Evolutionary conservation across 2,329 filamentous ascomycete species (phyloP).

Genomic region (Pezizomycotina sp.): DNA sequence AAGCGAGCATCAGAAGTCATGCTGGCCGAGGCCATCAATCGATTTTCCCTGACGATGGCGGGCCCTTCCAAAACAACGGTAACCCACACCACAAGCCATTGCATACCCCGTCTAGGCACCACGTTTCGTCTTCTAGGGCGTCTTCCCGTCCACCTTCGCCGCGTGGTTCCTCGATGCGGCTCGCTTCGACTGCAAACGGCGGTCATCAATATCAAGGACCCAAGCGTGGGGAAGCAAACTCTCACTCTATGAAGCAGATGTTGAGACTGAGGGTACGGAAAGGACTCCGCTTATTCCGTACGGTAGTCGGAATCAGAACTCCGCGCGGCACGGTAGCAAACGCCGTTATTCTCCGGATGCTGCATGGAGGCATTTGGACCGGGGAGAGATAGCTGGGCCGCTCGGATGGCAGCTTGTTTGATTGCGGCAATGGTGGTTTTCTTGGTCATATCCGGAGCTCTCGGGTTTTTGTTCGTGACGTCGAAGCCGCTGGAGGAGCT

Average conservation of each 20-base stretch:
- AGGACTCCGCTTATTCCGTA: constrained; percentile 57
- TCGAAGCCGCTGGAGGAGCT: constrained; percentile 74
- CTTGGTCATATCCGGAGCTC: constrained; percentile 65
- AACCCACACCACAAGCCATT: constrained; percentile 22
- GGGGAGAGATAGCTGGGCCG: constrained; percentile 46
- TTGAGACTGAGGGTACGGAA: constrained; percentile 61
- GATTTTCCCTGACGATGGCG: constrained; percentile 6
- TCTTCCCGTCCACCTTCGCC: constrained; percentile 16
- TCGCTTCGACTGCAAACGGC: constrained; percentile 1
- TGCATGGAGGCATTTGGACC: constrained; percentile 58
- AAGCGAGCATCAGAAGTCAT: constrained; percentile 11
- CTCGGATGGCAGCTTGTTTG: constrained; percentile 68
- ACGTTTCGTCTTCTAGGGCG: constrained; percentile 11
- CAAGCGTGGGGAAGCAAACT: constrained; percentile 17
- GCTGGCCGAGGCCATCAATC: constrained; percentile 16
- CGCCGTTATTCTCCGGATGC: constrained; percentile 42
- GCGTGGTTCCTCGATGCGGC: constrained; percentile 8
- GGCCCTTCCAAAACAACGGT: constrained; percentile 3
- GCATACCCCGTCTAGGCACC: constrained; percentile 14
- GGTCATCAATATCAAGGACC: no score
- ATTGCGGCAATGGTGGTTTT: constrained; percentile 68
- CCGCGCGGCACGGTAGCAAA: constrained; percentile 43
- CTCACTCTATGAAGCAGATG: constrained; percentile 29
- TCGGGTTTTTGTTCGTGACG: constrained; percentile 79
- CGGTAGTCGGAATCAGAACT: constrained; percentile 40